Evolutionary conservation across 139 green algal genomes (phyloP).

Genomic region (Dunaliella sp.): DNA sequence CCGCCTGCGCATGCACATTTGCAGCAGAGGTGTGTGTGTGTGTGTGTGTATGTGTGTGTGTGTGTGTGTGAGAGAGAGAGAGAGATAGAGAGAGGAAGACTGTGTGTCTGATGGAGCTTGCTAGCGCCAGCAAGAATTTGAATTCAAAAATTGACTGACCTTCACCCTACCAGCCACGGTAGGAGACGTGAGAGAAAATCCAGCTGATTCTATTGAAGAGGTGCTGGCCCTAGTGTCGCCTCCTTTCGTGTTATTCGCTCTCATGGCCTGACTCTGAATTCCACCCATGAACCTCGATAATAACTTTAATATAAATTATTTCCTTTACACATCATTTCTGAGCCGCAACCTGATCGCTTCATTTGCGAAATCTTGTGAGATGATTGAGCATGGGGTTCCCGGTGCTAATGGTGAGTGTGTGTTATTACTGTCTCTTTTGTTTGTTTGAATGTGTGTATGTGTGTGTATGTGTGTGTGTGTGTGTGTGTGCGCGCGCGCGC

Average conservation of each 20-base stretch:
- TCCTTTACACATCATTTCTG: background rate
- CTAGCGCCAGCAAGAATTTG: background rate
- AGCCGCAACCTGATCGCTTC: background rate
- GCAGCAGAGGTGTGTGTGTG: background rate
- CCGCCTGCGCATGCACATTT: background rate
- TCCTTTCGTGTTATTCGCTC: too few species aligned
- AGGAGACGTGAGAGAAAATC: too few species aligned
- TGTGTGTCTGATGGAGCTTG: conserved; percentile 34
- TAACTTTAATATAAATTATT: background rate
- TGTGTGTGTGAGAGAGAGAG: background rate
- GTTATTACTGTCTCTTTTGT: background rate
- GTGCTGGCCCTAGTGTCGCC: too few species aligned
- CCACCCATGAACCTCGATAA: too few species aligned
- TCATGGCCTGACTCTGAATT: too few species aligned
- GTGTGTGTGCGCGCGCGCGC: background rate
- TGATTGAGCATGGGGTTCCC: too few species aligned
- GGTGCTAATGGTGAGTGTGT: too few species aligned
- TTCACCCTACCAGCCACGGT: too few species aligned
- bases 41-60: background rate
- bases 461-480: background rate
- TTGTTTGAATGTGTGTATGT: background rate
- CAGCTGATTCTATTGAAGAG: too few species aligned
- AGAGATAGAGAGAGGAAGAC: background rate
- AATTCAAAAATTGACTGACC: background rate
- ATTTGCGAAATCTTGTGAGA: background rate